Base-by-base conservation (phyloP, 257 asterid genomes). In the Przewalskia tangutica region DNA sequence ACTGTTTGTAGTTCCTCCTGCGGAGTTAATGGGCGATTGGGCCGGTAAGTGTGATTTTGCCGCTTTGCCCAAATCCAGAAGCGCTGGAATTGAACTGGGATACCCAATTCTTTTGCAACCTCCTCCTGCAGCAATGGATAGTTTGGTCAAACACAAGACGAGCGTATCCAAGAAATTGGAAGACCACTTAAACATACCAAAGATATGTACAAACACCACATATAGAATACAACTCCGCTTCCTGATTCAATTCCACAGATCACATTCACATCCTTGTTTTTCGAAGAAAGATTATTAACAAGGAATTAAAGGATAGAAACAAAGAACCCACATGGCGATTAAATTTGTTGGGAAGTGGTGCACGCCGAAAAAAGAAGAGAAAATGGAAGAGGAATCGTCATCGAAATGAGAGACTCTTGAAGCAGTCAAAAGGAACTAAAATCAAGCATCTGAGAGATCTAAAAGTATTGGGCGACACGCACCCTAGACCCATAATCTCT, bases 51-150 rank as follows among this genome's bases (percentile, higher is more conserved):
- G 86, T 93, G 98, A 89, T 95, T 95, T 87, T 94, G 98, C 79
- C 99, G 89, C 88, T 91, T 95, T 58, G 99, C 98, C 99, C 99
- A 95, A 78, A 94, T 84, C 98, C 99, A 95, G 82, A 91, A 95
- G 42, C 99, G 97, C 89, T 90, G 98, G 88, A 83, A 91, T 77
- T 94, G 95, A 78, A 95, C 97, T 54, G 97, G 98, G 83, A 94
- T 84, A 7, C 97, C 95, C 79, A 94, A 86, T 85, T 94, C 98
- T 84, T 89, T 91, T 82, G 98, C 99, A 42, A 94, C 97, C 84
- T 93, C 97, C 82, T 94, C 97, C 99, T 95, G 89, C 87, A 88
- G 79, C 51, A 88, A 82, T 63, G 27, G 77, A 83, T 16, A 59
- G 13, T 4, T 12, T 23, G 79, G 79, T 73, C 62, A 50, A 27